phyloP scores from a whole-genome alignment of 2,329 filamentous ascomycete species.

The Incumbomyces delicatus region DNA sequence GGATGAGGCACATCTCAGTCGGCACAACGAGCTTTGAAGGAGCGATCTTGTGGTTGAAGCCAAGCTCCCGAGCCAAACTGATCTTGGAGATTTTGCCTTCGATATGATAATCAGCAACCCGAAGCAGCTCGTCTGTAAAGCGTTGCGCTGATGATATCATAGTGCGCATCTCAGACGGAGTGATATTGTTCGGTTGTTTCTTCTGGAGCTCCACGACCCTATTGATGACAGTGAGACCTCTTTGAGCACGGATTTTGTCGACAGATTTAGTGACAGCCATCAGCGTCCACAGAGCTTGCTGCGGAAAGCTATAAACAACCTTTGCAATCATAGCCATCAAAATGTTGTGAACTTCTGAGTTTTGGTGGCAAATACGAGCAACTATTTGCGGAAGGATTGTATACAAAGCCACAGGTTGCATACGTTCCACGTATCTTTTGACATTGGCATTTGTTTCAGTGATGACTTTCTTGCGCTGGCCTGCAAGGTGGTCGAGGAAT shows the following conservation, averaged over 20 bases:
- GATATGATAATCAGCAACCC: constrained; percentile 71
- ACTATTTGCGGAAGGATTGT: constrained; percentile 81
- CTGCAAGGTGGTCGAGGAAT: constrained; percentile 38
- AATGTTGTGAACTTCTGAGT: constrained; percentile 64
- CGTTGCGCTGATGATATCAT: constrained; percentile 72
- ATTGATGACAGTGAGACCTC: constrained; percentile 37
- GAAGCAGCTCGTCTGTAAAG: constrained; percentile 69
- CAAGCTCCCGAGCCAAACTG: constrained; percentile 66
- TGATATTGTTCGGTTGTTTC: constrained; percentile 33
- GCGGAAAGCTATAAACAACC: constrained; percentile 78
- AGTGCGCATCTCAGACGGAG: constrained; percentile 51
- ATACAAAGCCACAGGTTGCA: constrained; percentile 40
- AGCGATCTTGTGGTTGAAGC: constrained; percentile 73
- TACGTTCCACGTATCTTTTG: constrained; percentile 60
- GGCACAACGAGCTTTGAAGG: constrained; percentile 83
- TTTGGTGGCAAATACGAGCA: constrained; percentile 85
- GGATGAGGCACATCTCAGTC: constrained; percentile 72
- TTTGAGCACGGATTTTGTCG: constrained; percentile 55
- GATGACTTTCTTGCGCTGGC: constrained; percentile 54
- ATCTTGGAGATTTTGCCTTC: constrained; percentile 60
- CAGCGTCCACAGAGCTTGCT: constrained; percentile 84
- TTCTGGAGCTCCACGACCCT: constrained; percentile 35
- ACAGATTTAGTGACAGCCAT: constrained; percentile 77
- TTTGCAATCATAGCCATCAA: constrained; percentile 73
- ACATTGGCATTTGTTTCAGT: constrained; percentile 63